Evolutionary conservation across 1,139 yeast genomes (phyloP), one percentile per base, ranked within the genome.

Genomic region (Lodderomyces pseudojiufengensis): DNA sequence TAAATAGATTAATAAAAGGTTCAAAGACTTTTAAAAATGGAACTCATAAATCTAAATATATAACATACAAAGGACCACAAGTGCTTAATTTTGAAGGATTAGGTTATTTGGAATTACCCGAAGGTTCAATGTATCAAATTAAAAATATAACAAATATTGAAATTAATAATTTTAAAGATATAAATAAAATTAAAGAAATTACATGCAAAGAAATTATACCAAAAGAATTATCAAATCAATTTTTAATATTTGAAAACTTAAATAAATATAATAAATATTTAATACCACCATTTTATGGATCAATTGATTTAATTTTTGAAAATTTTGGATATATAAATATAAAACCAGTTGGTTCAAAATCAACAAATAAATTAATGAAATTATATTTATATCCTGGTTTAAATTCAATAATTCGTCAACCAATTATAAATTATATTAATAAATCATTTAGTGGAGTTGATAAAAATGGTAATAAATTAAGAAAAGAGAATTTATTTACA

Each of bases 221-320:
- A 53, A 56, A 2, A 3, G 27, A 40, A 14, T 42, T 62, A 32
- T 45, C 44, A 3, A 57, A 59, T 22, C 49, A 55, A 15, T 63
- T 74, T 37, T 59, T 62, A 36, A 54, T 67, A 1, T 18, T 5
- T 7, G 6, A 31, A 69, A 1, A 50, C 53, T n/a, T 16, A 7
- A 18, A 21, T 2, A 24, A 32, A 14, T 52, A 71, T 45, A 63
- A 55, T 2, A 59, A 77, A 37, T 78, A 64, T 42, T 62, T 73
- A 3, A 61, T 82, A 4, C 88, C 90, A 0, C 84, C 85, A n/a
- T 81, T 81, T 46, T 62, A 60, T 35, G 94, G 90, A 0, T 61
- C 78, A 2, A 64, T 83, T 13, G 92, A 84, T 47, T 50, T 86
- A 20, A 85, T 85, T 0, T 50, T 87, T 10, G 76, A 80, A 33